Evolutionary conservation across 768 basidiomycete genomes (phyloP).

Genomic region (Guyanaporus albipodus): DNA sequence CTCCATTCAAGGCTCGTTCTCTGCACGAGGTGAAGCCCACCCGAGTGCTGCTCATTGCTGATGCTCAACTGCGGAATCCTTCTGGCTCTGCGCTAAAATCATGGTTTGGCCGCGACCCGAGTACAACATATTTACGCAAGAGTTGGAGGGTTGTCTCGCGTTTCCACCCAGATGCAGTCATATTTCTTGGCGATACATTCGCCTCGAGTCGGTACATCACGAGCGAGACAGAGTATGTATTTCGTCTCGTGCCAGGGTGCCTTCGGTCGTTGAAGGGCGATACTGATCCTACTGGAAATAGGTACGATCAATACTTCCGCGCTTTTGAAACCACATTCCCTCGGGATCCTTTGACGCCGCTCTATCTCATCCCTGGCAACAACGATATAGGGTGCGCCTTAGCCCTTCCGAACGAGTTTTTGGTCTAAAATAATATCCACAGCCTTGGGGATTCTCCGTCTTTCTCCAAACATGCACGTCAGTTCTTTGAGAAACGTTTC

Average conservation of each 20-base stretch:
- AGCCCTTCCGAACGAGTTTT: background rate
- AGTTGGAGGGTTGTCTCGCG: conserved; percentile 63
- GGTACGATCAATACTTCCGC: conserved; percentile 55
- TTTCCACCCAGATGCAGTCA: conserved; percentile 57
- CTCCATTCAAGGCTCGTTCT: conserved; percentile 12
- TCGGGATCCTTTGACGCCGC: conserved; percentile 34
- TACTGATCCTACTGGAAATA: conserved; percentile 27
- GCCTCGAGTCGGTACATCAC: conserved; percentile 55
- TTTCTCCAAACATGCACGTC: conserved; percentile 51
- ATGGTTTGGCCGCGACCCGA: conserved; percentile 45
- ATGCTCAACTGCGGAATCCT: conserved; percentile 54
- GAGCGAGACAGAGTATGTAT: conserved; percentile 51
- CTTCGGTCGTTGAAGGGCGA: background rate
- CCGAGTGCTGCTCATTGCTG: conserved; percentile 65
- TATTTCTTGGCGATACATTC: conserved; percentile 77
- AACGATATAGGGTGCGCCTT: conserved; percentile 64
- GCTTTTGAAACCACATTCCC: conserved; percentile 64
- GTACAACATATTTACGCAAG: conserved; percentile 59
- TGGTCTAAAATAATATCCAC: background rate
- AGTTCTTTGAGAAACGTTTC: conserved; percentile 57
- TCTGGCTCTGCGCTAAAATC: conserved; percentile 31
- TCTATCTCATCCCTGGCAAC: conserved; percentile 74
- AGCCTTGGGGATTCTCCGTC: conserved; percentile 55
- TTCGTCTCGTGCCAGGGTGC: conserved; percentile 25
- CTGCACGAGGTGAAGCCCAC: conserved; percentile 31